These are phyloP conservation scores for Lactarius quietus DNA, from an alignment of 768 basidiomycete species.

Conservation along the genomic window DNA sequence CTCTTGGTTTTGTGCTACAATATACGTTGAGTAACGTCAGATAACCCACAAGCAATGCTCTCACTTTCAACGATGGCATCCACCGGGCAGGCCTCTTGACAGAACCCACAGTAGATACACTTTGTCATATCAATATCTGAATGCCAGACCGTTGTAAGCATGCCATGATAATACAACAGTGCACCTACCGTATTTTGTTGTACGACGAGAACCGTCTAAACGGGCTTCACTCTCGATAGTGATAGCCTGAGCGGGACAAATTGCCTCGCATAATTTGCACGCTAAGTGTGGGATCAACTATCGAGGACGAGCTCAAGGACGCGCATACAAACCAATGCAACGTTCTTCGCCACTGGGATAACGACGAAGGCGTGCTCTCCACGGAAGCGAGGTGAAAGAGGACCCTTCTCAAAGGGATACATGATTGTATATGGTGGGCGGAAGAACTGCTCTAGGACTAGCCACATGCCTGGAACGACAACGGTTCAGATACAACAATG, in stretches of 20 bases:
- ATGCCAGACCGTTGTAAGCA: not conserved
- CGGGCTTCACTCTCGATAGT: constrained; percentile 98
- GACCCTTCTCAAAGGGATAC: constrained; percentile 98
- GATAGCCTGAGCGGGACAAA: constrained; percentile 98
- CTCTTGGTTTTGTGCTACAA: constrained; percentile 91
- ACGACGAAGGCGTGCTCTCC: constrained; percentile 96
- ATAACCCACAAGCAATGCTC: constrained; percentile 32
- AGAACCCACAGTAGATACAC: constrained; percentile 99
- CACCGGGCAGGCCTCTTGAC: constrained; percentile 98
- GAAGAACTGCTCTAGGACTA: constrained; percentile 89
- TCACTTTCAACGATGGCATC: constrained; percentile 98
- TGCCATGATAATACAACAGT: not conserved
- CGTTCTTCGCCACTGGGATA: constrained; percentile 98
- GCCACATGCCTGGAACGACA: constrained; percentile 81
- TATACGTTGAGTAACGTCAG: not conserved
- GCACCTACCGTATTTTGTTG: constrained; percentile 88
- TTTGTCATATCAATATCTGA: constrained; percentile 99
- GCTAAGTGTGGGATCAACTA: constrained; percentile 45
- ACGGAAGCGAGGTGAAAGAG: constrained; percentile 94
- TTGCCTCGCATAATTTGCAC: constrained; percentile 98
- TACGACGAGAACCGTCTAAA: constrained; percentile 91
- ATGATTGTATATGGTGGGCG: constrained; percentile 97
- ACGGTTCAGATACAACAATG: constrained; percentile 24
- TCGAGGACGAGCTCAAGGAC: not conserved
- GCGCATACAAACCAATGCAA: constrained; percentile 78